A percentile compares a stretch with the other conserved stretches of the same genome.
phyloP scores from a whole-genome alignment of 345 rosid genomes.

The Aquilaria yunnanensis region DNA sequence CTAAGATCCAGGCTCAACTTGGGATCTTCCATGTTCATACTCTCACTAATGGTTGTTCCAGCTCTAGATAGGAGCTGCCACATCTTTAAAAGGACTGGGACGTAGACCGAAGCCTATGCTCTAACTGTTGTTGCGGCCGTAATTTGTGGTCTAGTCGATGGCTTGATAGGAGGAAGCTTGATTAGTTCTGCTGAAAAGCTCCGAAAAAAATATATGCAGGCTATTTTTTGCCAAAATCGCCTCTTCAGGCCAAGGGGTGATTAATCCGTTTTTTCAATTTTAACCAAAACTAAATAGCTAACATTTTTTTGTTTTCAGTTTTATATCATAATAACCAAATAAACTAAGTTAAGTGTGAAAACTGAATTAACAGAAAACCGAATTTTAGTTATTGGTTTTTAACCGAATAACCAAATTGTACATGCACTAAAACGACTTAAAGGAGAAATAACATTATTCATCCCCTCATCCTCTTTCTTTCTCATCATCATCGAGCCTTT shows the following conservation, averaged over 20 bases:
- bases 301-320: conserved; percentile 1
- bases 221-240: conserved; percentile 90
- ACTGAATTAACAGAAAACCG: no score
- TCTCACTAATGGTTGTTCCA: conserved; percentile 68
- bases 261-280: no score
- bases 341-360: no score
- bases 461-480: no score
- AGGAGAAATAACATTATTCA: no score
- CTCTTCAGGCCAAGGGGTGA: conserved; percentile 51
- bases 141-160: conserved; percentile 84
- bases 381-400: no score
- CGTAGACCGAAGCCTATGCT: conserved; percentile 30
- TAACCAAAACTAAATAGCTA: not conserved
- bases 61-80: conserved; percentile 53
- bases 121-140: conserved; percentile 60
- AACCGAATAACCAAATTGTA: no score
- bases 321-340: not conserved
- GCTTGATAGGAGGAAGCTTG: conserved; percentile 79
- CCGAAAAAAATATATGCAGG: conserved; percentile 92
- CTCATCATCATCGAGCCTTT: no score
- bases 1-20: conserved; percentile 63
- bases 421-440: no score
- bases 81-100: conserved; percentile 16
- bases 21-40: conserved; percentile 70
- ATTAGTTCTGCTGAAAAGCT: conserved; percentile 85